Evolutionary conservation across 331 rosid genomes (phyloP), one percentile per base, ranked within the genome.

Genomic region (Ulmus americana): DNA sequence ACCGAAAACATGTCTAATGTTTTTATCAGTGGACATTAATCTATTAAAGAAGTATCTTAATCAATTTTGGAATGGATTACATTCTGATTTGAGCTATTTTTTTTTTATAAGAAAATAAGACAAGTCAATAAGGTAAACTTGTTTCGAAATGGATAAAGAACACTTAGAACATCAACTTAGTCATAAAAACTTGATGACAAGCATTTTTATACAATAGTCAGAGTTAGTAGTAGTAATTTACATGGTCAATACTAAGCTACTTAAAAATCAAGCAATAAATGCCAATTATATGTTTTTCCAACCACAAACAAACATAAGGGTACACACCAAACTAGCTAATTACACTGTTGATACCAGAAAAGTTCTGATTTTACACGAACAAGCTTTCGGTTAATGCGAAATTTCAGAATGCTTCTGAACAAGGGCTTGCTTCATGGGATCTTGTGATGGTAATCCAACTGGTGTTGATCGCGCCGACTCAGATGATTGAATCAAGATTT

Each of bases 401-500:
- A 62, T 61, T 41, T 65, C 57, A 57, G 55, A 39, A 77, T 71
- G 72, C 73, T 42, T 4, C 40, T 46, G 70, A 59, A 83, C 78
- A 72, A 88, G 84, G 20, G 1, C 59, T 59, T 83, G 78, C 68
- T 47, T 62, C 38, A 47, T 4, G 60, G 81, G 83, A 54, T 85
- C 91, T 77, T 77, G 79, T 60, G 71, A 48, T 4, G 75, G 79
- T 51, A 72, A 46, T 50, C 38, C 43, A 10, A 43, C 12, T 15
- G 84, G 80, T 8, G 74, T 76, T 16, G 87, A 79, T 68, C 55
- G 74, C n/a, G 81, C 83, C 0, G 91, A 72, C 68, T 84, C 77
- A 0, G 95, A 83, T 6, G 91, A 82, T 6, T 72, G 86, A 57
- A 90, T 68, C 63, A 87, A 80, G 54, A 84, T 42, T 76, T 87